Evolutionary conservation across 306 rosid genomes (phyloP), one percentile per base, ranked within the genome.

Genomic region (Castanea crenata): DNA sequence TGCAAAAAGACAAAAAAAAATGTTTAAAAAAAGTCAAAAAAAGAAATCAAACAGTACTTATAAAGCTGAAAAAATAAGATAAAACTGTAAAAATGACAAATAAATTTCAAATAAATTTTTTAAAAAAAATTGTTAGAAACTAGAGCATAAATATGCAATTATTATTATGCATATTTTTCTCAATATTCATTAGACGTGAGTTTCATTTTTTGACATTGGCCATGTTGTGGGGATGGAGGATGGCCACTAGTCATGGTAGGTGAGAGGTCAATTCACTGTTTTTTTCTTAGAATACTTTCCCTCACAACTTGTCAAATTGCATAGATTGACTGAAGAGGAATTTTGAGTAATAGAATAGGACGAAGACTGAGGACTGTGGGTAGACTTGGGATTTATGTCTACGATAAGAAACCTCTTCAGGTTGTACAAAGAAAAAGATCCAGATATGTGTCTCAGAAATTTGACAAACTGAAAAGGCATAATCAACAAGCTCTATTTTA

Each of bases 221-320:
- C n/a, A 12, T 67, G 1, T 21, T 67, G 71, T 34, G 51, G 70
- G 70, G 46, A 18, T 16, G 71, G 71, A 13, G 14, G 19, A 67
- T 34, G 72, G 49, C 72, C 72, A 67, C 72, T 34, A 18, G 27
- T 19, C 6, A 1, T 9, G 72, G 72, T 67, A 34, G 72, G 72
- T 67, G 72, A 67, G 34, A 67, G 72, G 72, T 67, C 72, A 67
- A 67, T 67, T 67, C 72, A 34, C 46, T 41, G 46, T 5, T 67
- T 8, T 67, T 35, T 21, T 19, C 5, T 11, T 7, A 6, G 64
- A 12, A 16, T 2, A 31, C 25, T 25, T 61, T 25, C 2, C 67
- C 67, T 31, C 35, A 0, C 67, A 61, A 34, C 72, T 19, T 67
- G 52, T 31, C 72, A 18, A 16, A 7, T 19, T 34, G 72, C 52